phyloP scores from a whole-genome alignment of 108 stramenopile genomes.

The Nitzschia palea region DNA sequence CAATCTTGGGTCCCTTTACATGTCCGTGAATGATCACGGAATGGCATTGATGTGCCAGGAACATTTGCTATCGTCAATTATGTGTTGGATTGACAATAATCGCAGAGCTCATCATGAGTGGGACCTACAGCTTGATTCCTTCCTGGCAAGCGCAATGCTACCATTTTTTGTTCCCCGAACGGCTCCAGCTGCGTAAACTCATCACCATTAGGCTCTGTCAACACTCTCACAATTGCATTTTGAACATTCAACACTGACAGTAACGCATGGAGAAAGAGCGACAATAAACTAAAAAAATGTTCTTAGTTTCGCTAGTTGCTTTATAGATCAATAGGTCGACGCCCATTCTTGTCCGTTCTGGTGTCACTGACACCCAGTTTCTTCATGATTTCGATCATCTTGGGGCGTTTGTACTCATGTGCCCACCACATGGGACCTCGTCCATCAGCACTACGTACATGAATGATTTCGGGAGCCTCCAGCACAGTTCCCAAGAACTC shows the following conservation, averaged over 20 bases:
- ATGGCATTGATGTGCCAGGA: not conserved
- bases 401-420: slow-evolving; percentile 64
- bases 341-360: slow-evolving; percentile 64
- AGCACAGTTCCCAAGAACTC: slow-evolving; percentile 44
- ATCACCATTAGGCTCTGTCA: no score
- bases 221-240: no score
- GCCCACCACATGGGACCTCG: slow-evolving; percentile 90
- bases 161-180: not conserved
- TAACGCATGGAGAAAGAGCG: no score
- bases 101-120: not conserved
- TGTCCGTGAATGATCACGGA: not conserved
- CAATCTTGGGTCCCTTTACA: not conserved
- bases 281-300: no score
- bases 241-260: no score
- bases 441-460: slow-evolving; percentile 62
- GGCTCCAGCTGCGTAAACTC: not conserved
- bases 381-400: slow-evolving; percentile 67
- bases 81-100: not conserved
- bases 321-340: slow-evolving; percentile 1
- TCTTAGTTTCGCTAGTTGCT: no score
- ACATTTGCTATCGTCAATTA: not conserved
- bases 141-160: not conserved
- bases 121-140: not conserved
- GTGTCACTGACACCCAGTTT: slow-evolving; percentile 66
- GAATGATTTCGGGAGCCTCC: slow-evolving; percentile 53